Evolutionary conservation across 1,284 basidiomycete species (phyloP), one percentile per base, ranked within the genome.

Genomic region (Peniophora sp.): DNA sequence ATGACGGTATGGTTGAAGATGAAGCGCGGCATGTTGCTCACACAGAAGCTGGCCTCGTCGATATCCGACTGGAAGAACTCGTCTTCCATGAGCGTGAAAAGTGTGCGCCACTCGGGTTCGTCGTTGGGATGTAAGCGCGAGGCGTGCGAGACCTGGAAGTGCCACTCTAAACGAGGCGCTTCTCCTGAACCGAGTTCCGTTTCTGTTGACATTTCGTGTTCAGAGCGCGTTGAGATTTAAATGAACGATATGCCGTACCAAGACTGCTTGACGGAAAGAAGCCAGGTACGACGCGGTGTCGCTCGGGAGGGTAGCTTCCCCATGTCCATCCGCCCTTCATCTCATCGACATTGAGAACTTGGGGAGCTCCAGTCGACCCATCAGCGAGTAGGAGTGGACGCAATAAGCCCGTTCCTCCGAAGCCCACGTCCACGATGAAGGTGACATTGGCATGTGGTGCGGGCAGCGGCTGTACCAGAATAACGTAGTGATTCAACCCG

Each of bases 361-460:
- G 48, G 9, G 10, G 35, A 8, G 6, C 22, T 5, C 25, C 23
- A 1, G 22, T 14, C 2, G 16, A 10, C 12, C 35, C 56, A 20
- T 63, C 57, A n/a, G 63, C 61, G 6, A 73, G 61, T 1, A 70
- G 59, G 17, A 72, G 65, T 0, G 70, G 71, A 22, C 64, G 56
- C 14, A 61, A 59, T 9, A 64, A 58, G 1, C 66, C 63, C 3
- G 57, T 49, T 1, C 59, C 58, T 12, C 69, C 68, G 49, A 65
- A 66, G 2, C 69, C 68, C 11, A 69, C 68, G 50, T 72, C 71
- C 10, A 68, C 65, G 19, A 71, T 27, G 52, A 70, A 72, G 1
- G 69, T 70, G 17, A 17, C 50, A 49, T 63, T 66, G 39, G 59
- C 63, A 32, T 61, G 59, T n/a, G 52, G 44, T n/a, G 44, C 44